Percentiles rank a stretch among this genome's conserved stretches.
phyloP scores from a whole-genome alignment of 176 grass and related monocot species.

The Urochloa ruziziensis region DNA sequence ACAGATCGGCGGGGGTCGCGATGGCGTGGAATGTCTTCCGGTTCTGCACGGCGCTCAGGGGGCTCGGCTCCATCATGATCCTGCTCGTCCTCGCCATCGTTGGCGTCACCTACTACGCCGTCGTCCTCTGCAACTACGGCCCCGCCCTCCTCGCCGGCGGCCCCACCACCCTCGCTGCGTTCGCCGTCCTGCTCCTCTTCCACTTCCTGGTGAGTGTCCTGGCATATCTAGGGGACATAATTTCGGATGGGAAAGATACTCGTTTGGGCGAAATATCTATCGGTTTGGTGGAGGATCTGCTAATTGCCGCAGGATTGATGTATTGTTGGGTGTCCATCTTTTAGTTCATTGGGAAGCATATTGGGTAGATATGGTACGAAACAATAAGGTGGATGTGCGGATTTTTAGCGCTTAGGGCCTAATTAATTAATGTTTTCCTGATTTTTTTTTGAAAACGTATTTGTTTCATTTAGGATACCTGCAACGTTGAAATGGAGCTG shows the following conservation, averaged over 20 bases:
- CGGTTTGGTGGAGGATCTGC: not conserved
- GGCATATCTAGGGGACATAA: not conserved
- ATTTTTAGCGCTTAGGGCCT: not conserved
- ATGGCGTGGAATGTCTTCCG: conserved; percentile 98
- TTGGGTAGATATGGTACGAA: too few species aligned
- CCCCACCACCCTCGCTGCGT: conserved; percentile 39
- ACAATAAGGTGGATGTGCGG: not conserved
- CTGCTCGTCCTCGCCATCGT: conserved; percentile 85
- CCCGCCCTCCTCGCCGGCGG: conserved; percentile 51
- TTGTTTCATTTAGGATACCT: not conserved
- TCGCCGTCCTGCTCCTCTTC: conserved; percentile 71
- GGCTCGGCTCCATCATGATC: conserved; percentile 96
- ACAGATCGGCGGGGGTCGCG: conserved; percentile 73
- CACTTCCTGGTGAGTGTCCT: conserved; percentile 61
- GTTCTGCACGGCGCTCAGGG: conserved; percentile 91
- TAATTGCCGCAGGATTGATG: not conserved
- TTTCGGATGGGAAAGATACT: not conserved
- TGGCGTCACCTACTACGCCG: conserved; percentile 82
- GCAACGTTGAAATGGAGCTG: not conserved
- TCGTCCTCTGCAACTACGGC: conserved; percentile 86
- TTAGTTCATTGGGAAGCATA: too few species aligned
- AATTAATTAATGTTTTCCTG: not conserved
- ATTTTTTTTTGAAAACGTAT: not conserved
- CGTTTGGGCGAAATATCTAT: not conserved
- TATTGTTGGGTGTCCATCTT: not conserved